These are phyloP conservation scores for Nemania sp. DNA, from an alignment of 2,329 filamentous ascomycete genomes.

Conservation along the genomic window DNA sequence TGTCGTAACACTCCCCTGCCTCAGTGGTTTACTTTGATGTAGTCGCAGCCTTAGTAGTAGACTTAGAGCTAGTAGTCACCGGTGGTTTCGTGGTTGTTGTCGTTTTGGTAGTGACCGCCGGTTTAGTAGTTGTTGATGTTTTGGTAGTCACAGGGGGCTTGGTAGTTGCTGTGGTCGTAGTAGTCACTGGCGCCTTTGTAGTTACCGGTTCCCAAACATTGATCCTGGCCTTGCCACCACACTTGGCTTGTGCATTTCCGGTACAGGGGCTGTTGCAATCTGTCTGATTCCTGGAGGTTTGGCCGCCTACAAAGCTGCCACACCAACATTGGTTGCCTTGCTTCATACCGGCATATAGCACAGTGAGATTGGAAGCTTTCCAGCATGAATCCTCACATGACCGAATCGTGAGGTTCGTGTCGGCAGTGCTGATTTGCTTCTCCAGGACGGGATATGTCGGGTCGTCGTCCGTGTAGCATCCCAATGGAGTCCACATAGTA, in stretches of 20 bases:
- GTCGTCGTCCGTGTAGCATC: constrained; percentile 2
- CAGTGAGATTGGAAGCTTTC: not conserved
- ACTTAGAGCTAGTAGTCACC: too few relatives aligned
- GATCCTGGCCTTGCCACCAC: not conserved
- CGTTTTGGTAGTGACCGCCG: too few relatives aligned
- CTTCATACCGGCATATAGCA: constrained; percentile 4
- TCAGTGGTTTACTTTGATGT: too few relatives aligned
- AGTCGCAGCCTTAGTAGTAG: too few relatives aligned
- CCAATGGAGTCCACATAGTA: not conserved
- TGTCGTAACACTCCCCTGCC: too few relatives aligned
- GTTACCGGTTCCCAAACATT: not conserved
- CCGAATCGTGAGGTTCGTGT: not conserved
- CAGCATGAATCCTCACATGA: not conserved
- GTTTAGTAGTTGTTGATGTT: too few relatives aligned
- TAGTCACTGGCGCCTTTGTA: too few relatives aligned
- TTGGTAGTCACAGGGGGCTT: too few relatives aligned
- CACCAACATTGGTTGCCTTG: constrained; percentile 2
- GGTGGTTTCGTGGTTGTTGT: too few relatives aligned
- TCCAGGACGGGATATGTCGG: not conserved
- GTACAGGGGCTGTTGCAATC: constrained; percentile 1
- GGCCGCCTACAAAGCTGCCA: constrained; percentile 1
- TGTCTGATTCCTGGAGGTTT: not conserved
- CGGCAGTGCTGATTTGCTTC: not conserved
- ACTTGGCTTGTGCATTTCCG: not conserved
- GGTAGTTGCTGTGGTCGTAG: too few relatives aligned